These are phyloP conservation scores for Podospora pseudoanserina DNA, from an alignment of 495 filamentous ascomycete species.

Conservation along the genomic window DNA sequence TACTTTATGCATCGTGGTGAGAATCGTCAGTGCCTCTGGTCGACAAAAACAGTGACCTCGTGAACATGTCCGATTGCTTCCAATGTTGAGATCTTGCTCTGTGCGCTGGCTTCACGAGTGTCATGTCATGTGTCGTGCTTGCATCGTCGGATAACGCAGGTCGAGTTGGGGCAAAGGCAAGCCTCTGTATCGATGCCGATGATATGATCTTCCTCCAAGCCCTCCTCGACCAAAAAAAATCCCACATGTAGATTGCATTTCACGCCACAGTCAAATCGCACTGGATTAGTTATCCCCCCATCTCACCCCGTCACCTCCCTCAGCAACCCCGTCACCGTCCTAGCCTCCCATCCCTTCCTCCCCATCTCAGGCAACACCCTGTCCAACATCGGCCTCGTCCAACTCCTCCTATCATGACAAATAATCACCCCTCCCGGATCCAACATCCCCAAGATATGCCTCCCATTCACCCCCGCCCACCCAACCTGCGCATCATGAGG, in stretches of 20 bases:
- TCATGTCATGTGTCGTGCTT: neutral
- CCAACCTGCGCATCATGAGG: conserved; percentile 80
- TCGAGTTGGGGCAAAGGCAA: neutral
- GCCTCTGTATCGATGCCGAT: neutral
- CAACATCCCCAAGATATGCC: conserved; percentile 74
- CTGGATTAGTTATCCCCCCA: neutral
- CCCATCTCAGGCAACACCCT: conserved; percentile 66
- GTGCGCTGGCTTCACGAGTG: no score
- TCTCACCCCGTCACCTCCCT: conserved; percentile 28
- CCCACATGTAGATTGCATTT: neutral
- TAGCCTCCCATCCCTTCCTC: conserved; percentile 62
- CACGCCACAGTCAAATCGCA: neutral
- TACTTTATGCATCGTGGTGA: no score
- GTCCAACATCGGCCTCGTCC: conserved; percentile 73
- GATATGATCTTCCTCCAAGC: neutral
- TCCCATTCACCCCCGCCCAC: conserved; percentile 65
- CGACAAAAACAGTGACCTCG: neutral
- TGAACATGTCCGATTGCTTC: no score
- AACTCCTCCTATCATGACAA: conserved; percentile 75
- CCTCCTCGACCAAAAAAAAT: no score
- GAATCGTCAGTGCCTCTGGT: no score
- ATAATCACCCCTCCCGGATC: conserved; percentile 72
- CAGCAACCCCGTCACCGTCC: conserved; percentile 64
- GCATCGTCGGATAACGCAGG: neutral
- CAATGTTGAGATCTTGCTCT: no score